Conservation (phyloP, 768 basidiomycete species). For the Mycena leptocephala region DNA sequence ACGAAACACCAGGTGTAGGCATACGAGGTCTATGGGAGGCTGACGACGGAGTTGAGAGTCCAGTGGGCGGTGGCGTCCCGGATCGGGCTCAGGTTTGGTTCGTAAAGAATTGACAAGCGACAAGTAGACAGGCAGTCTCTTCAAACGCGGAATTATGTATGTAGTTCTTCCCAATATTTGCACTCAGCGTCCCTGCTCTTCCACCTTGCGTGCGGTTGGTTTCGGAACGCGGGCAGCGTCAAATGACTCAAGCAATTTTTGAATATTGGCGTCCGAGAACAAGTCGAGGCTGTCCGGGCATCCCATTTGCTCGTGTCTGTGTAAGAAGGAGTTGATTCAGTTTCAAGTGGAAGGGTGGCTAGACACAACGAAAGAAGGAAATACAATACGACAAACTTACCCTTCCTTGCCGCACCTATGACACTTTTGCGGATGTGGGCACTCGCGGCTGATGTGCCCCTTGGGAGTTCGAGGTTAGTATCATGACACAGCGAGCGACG, state of each 20-base stretch:
- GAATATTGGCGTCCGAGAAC: too few relatives aligned
- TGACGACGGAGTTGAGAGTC: neutral
- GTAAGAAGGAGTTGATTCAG: constrained; percentile 1
- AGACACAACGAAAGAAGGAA: neutral
- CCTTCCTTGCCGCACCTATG: constrained; percentile 10
- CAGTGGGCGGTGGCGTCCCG: neutral
- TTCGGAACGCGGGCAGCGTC: neutral
- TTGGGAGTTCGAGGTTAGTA: constrained; percentile 14
- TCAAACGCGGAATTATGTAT: neutral
- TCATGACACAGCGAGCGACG: constrained; percentile 3
- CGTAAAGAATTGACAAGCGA: constrained; percentile 11
- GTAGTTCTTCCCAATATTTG: neutral
- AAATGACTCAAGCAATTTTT: neutral
- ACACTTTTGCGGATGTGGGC: constrained; percentile 16
- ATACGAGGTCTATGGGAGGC: neutral
- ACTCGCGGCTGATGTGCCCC: too few relatives aligned
- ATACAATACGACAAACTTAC: constrained; percentile 5
- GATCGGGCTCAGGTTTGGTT: constrained; percentile 1
- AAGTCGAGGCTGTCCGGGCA: constrained; percentile 4
- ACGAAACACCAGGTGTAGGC: neutral
- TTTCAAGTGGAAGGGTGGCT: neutral
- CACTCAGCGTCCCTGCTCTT: constrained; percentile 1
- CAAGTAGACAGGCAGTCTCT: neutral
- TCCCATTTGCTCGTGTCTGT: neutral
- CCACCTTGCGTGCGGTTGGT: constrained; percentile 1